Evolutionary conservation across 176 grass and related monocot genomes (phyloP).

Genomic region (Stipa capillata): DNA sequence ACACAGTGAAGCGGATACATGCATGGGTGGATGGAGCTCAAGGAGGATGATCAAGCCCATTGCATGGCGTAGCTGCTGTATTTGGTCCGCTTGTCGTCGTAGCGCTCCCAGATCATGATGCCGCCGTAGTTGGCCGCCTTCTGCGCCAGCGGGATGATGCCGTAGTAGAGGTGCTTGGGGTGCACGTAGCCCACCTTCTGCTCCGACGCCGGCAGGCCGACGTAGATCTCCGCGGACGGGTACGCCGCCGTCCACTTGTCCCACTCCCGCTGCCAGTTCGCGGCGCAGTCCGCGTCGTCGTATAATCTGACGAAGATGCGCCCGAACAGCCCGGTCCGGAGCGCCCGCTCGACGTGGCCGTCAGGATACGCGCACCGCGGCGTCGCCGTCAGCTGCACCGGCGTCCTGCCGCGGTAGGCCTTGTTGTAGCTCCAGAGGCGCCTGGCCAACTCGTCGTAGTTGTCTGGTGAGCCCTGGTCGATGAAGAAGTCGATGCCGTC

Average conservation of each 20-base stretch:
- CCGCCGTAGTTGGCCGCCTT: conserved; percentile 13
- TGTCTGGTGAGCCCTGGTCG: background rate
- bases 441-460: conserved; percentile 11
- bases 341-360: background rate
- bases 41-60: background rate
- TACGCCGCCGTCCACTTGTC: background rate
- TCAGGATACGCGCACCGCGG: conserved; percentile 13
- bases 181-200: background rate
- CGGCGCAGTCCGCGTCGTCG: background rate
- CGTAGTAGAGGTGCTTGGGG: background rate
- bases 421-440: background rate
- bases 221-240: background rate
- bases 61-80: background rate
- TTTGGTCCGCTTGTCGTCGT: background rate
- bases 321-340: background rate
- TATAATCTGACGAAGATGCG: conserved; percentile 9
- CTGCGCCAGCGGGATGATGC: background rate
- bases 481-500: conserved; percentile 20
- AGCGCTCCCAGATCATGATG: conserved; percentile 8
- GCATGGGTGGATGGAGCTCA: background rate
- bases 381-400: background rate
- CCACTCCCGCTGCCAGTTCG: background rate
- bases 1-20: background rate
- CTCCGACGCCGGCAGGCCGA: background rate
- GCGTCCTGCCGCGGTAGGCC: background rate